Evolutionary conservation across 2,329 filamentous ascomycete genomes (phyloP).

Genomic region (Colletotrichum acutatum): DNA sequence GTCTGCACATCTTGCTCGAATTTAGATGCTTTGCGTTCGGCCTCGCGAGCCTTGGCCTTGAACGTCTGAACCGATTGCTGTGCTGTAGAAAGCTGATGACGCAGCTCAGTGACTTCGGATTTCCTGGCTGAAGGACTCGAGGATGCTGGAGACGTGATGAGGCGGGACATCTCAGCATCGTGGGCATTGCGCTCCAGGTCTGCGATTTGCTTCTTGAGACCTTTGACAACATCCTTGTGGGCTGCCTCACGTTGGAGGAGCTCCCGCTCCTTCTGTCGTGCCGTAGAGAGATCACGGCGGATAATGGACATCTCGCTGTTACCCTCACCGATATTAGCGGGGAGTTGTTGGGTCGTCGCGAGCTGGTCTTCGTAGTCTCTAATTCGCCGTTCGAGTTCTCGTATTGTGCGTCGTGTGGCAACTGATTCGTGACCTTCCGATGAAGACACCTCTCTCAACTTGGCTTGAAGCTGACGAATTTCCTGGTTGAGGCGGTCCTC

Average conservation of each 20-base stretch:
- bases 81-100: slow-evolving; percentile 69
- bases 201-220: slow-evolving; percentile 71
- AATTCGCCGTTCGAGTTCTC: slow-evolving; percentile 72
- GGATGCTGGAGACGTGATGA: slow-evolving; percentile 56
- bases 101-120: slow-evolving; percentile 67
- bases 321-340: slow-evolving; percentile 51
- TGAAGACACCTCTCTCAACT: slow-evolving; percentile 55
- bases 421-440: slow-evolving; percentile 64
- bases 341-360: slow-evolving; percentile 45
- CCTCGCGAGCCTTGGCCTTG: slow-evolving; percentile 60
- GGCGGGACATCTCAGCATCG: slow-evolving; percentile 67
- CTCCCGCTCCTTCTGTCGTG: slow-evolving; percentile 74
- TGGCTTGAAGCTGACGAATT: slow-evolving; percentile 62
- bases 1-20: slow-evolving; percentile 60
- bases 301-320: slow-evolving; percentile 68
- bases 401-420: slow-evolving; percentile 70
- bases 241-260: slow-evolving; percentile 73
- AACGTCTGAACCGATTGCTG: slow-evolving; percentile 69
- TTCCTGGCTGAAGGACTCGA: slow-evolving; percentile 65
- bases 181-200: slow-evolving; percentile 76
- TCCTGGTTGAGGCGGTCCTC: slow-evolving; percentile 71
- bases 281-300: slow-evolving; percentile 70
- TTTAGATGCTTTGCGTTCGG: slow-evolving; percentile 57
- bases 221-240: slow-evolving; percentile 71
- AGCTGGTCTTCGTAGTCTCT: slow-evolving; percentile 63